Evolutionary conservation across 2,329 filamentous ascomycete species (phyloP), one percentile per base, ranked within the genome.

Genomic region (Cordyceps javanica): DNA sequence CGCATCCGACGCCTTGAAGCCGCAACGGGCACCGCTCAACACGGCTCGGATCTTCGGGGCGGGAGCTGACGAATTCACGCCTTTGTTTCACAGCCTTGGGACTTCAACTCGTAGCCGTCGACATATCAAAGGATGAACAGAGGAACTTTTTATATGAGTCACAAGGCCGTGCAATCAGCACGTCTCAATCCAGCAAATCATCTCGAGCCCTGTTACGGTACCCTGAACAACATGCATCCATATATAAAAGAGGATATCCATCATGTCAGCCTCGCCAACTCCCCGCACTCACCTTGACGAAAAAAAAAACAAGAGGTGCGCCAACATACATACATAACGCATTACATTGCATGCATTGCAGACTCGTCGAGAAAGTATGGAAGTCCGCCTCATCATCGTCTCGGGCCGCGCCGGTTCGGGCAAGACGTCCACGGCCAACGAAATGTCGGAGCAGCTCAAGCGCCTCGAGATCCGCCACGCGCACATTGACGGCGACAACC

Each of bases 391-490:
- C 32, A 60, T 60, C 36, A 57, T 60, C 26, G 46, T 62, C 30
- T 62, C 46, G 5, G 61, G 61, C 19, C 60, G 59, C 34, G 58
- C 61, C 4, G 61, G 61, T 30, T 61, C 60, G 3, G 61, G 61
- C 21, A 62, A 62, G 42, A 28, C 58, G 11, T 53, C 58, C 11
- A 55, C 53, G 14, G 58, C 58, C 26, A 32, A 60, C 26, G 58
- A 60, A 57, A 60, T 60, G 58, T 60, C 58, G 23, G 53, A 60
- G 48, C 53, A 57, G 58, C 58, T 60, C 36, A 52, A 42, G 30
- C 58, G 58, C 19, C 32, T 57, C 23, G 54, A 60, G 32, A 34
- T 60, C n/a, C 46, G 38, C 10, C 58, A 60, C 58, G 58, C 58
- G 25, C 58, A 57, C 58, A 60, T 60, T 38, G 32, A 60, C 54